A percentile compares a stretch with the other conserved stretches of the same genome.
Evolutionary conservation across 2,329 filamentous ascomycete species (phyloP).

Genomic region (Diaporthe australafricana): DNA sequence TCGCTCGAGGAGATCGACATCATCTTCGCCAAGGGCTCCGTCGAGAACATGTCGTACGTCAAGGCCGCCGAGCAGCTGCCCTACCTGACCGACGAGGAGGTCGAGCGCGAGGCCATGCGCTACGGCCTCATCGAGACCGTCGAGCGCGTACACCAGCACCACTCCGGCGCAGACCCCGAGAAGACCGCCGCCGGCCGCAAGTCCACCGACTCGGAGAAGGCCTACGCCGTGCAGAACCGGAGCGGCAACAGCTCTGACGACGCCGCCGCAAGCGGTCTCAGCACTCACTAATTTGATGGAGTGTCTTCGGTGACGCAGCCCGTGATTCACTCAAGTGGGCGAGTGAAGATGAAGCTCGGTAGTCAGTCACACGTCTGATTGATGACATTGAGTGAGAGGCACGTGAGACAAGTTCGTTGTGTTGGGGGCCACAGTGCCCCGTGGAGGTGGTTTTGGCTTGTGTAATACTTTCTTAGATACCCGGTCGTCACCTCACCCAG

Average conservation of each 20-base stretch:
- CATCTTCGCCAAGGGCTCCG: slow-evolving; percentile 67
- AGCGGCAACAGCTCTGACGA: slow-evolving; percentile 32
- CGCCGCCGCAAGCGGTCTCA: background rate
- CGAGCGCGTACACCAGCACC: slow-evolving; percentile 34
- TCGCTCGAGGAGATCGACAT: slow-evolving; percentile 77
- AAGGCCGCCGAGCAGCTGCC: slow-evolving; percentile 68
- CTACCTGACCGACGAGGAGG: slow-evolving; percentile 60
- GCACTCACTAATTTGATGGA: background rate
- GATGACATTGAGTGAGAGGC: background rate
- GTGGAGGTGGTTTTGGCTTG: slow-evolving; percentile 3
- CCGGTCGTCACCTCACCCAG: slow-evolving; percentile 27
- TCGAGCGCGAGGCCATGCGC: slow-evolving; percentile 59
- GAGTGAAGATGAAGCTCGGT: background rate
- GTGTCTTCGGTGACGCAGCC: background rate
- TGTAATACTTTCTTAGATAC: slow-evolving; percentile 33
- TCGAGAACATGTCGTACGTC: slow-evolving; percentile 71
- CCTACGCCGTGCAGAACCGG: slow-evolving; percentile 21
- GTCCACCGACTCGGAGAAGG: slow-evolving; percentile 34
- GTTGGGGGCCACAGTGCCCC: background rate
- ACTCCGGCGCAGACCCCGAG: background rate
- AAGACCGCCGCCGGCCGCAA: slow-evolving; percentile 22
- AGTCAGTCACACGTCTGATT: background rate
- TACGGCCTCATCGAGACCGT: slow-evolving; percentile 45
- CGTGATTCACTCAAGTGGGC: background rate
- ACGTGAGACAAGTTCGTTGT: background rate